Evolutionary conservation across 108 stramenopile genomes (phyloP).

Genomic region (Cyclostephanos tholiformis): DNA sequence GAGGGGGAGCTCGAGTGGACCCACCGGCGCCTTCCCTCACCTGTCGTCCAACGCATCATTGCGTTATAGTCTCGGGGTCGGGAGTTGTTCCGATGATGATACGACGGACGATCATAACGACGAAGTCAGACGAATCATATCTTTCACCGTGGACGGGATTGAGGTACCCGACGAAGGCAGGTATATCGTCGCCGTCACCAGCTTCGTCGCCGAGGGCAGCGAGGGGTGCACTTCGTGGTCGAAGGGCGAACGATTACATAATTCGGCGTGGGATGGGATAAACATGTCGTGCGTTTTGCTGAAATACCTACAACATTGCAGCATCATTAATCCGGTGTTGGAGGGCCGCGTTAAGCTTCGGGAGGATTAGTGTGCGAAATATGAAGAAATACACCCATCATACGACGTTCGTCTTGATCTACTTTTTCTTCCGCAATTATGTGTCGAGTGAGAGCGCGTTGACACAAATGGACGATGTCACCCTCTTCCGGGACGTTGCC

Average conservation of each 20-base stretch:
- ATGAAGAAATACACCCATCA: too few species aligned
- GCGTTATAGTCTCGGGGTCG: conserved; percentile 2
- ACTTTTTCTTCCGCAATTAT: too few species aligned
- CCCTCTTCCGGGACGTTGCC: too few species aligned
- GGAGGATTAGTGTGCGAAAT: neutral
- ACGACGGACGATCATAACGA: neutral
- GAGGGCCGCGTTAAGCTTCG: conserved; percentile 27
- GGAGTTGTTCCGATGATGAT: conserved; percentile 1
- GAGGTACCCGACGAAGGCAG: conserved; percentile 27
- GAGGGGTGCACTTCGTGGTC: conserved; percentile 44
- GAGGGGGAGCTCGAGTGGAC: conserved; percentile 32
- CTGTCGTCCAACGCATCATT: conserved; percentile 38
- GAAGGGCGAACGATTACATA: conserved; percentile 9
- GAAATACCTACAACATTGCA: conserved; percentile 29
- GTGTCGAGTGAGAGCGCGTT: too few species aligned
- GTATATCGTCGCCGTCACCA: conserved; percentile 40
- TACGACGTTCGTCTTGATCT: too few species aligned
- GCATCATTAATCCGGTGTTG: conserved; percentile 14
- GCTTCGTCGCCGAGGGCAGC: conserved; percentile 42
- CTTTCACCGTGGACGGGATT: conserved; percentile 31
- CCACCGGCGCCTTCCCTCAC: conserved; percentile 49
- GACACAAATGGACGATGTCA: too few species aligned
- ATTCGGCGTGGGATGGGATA: conserved; percentile 22
- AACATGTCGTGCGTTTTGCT: conserved; percentile 39
- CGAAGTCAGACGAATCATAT: conserved; percentile 17